phyloP scores from a whole-genome alignment of 2,329 filamentous ascomycete genomes.

The Ustulina deusta region DNA sequence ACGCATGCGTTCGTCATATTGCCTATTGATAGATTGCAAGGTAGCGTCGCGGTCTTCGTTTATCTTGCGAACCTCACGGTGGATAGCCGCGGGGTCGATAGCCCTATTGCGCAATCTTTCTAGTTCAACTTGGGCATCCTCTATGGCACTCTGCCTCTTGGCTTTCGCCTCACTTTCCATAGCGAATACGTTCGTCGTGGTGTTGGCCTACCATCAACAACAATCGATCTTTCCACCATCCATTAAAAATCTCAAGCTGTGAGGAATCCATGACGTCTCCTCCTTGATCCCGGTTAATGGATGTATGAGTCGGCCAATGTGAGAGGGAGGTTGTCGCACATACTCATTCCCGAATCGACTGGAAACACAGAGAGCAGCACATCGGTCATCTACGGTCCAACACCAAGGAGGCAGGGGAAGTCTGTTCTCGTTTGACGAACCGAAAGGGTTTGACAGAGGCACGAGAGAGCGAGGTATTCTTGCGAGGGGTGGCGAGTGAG shows the following conservation, averaged over 20 bases:
- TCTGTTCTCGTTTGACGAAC: neutral
- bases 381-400: neutral
- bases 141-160: slow-evolving; percentile 25
- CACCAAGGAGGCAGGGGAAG: neutral
- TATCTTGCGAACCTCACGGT: slow-evolving; percentile 19
- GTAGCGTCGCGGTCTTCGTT: slow-evolving; percentile 10
- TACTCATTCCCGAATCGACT: neutral
- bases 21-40: slow-evolving; percentile 22
- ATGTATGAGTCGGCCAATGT: neutral
- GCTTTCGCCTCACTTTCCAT: slow-evolving; percentile 26
- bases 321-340: no score
- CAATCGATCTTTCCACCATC: slow-evolving; percentile 29
- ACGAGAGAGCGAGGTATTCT: neutral
- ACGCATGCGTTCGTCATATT: slow-evolving; percentile 13
- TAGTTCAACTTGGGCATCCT: slow-evolving; percentile 15
- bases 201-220: slow-evolving; percentile 32
- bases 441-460: neutral
- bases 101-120: slow-evolving; percentile 24
- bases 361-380: neutral
- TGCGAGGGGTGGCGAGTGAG: no score
- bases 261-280: slow-evolving; percentile 30
- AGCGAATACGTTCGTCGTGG: slow-evolving; percentile 28
- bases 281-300: neutral
- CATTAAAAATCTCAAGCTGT: slow-evolving; percentile 13
- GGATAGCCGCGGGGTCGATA: slow-evolving; percentile 24